A percentile compares a stretch with the other conserved stretches of the same genome.
Conservation (phyloP, 345 rosid species). For the Pugionium cornutum region DNA sequence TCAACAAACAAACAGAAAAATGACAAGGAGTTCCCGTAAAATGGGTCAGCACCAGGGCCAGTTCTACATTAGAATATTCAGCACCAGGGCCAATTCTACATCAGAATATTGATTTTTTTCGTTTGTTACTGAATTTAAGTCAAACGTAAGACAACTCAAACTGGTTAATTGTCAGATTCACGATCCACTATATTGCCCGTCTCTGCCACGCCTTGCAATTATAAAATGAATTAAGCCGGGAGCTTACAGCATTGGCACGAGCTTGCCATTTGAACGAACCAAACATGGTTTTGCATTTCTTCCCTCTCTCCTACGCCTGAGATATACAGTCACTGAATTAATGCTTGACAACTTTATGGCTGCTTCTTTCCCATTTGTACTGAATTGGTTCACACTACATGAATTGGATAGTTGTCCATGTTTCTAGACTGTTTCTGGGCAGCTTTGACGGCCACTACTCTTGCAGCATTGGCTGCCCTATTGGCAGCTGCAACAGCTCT, state of each 20-base stretch:
- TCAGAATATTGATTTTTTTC: no score
- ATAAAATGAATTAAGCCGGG: constrained; percentile 1
- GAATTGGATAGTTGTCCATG: constrained; percentile 54
- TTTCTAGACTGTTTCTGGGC: constrained; percentile 62
- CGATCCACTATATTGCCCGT: not conserved
- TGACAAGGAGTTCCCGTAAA: no score
- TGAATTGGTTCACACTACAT: constrained; percentile 45
- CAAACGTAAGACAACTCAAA: not conserved
- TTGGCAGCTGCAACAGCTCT: constrained; percentile 85
- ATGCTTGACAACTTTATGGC: not conserved
- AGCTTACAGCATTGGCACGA: constrained; percentile 4
- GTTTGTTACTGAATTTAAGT: no score
- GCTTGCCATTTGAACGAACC: not conserved
- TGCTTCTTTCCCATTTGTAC: not conserved
- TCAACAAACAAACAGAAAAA: no score
- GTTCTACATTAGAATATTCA: no score
- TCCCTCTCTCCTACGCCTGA: not conserved
- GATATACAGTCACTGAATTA: not conserved
- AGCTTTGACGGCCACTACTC: constrained; percentile 85
- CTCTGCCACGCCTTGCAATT: constrained; percentile 3
- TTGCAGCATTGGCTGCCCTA: constrained; percentile 87
- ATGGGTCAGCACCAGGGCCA: no score
- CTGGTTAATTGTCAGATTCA: not conserved
- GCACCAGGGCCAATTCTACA: no score
- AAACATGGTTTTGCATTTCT: constrained; percentile 8